Evolutionary conservation across 805 yeast species (phyloP).

Genomic region (Schizosaccharomyces japonicus): DNA sequence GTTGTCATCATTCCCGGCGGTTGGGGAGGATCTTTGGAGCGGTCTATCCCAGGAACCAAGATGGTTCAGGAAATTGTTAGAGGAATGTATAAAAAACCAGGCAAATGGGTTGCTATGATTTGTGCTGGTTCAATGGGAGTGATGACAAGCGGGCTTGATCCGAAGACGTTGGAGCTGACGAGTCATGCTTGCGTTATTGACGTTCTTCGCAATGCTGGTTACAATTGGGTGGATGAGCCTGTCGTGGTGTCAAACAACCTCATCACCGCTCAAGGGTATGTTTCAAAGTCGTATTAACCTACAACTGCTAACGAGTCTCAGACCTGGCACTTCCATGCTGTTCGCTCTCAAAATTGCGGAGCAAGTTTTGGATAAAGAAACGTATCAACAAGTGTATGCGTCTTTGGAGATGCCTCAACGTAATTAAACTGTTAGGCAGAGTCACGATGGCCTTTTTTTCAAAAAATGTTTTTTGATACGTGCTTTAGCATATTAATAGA

Average conservation of each 20-base stretch:
- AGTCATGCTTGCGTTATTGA: slow-evolving; percentile 3
- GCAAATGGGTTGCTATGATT: slow-evolving; percentile 1
- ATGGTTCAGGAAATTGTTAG: not conserved
- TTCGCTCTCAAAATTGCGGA: slow-evolving; percentile 3
- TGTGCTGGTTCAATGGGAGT: slow-evolving; percentile 3
- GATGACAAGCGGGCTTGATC: not conserved
- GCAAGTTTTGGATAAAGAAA: not conserved
- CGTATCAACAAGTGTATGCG: not conserved
- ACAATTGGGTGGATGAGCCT: not conserved
- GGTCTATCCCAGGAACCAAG: not conserved
- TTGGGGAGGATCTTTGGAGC: not conserved
- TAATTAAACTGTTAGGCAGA: too few species aligned
- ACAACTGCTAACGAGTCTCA: not conserved
- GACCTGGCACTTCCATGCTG: slow-evolving; percentile 4
- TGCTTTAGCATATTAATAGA: too few species aligned
- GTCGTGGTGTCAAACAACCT: slow-evolving; percentile 1
- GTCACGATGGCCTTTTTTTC: too few species aligned
- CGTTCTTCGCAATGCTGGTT: not conserved
- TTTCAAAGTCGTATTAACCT: not conserved
- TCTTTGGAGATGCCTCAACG: slow-evolving; percentile 1
- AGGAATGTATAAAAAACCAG: not conserved
- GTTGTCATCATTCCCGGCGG: slow-evolving; percentile 4
- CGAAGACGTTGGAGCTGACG: not conserved
- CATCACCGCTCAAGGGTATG: not conserved
- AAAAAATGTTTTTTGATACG: too few species aligned